phyloP scores from a whole-genome alignment of 257 asterid species.

The Eucommia ulmoides region DNA sequence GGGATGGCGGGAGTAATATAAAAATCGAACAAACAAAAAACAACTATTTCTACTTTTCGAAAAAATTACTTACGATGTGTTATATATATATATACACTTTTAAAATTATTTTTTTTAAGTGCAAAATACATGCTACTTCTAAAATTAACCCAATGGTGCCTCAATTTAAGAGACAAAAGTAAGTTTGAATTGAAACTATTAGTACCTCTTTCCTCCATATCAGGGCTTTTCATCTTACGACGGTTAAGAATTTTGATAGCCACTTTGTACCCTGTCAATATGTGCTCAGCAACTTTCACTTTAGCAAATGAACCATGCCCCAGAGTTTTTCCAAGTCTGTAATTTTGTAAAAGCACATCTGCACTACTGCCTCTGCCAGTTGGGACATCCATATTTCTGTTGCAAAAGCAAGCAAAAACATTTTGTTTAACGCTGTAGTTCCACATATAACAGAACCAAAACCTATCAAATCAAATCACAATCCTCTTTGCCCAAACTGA shows the following conservation, averaged over 20 bases:
- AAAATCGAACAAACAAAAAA: background rate
- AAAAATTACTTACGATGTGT: background rate
- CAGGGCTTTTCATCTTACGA: conserved; percentile 67
- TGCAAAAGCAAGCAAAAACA: conserved; percentile 1
- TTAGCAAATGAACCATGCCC: conserved; percentile 97
- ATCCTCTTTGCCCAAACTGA: too few relatives aligned
- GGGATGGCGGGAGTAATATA: background rate
- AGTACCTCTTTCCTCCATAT: conserved; percentile 91
- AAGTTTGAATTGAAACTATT: too few relatives aligned
- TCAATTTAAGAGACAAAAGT: too few relatives aligned
- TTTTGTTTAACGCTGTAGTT: too few relatives aligned
- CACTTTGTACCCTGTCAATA: conserved; percentile 78
- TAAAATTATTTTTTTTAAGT: conserved; percentile 7
- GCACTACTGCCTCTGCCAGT: conserved; percentile 21
- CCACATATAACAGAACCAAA: too few relatives aligned
- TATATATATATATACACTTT: background rate
- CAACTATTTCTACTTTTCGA: background rate
- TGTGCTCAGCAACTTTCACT: conserved; percentile 91
- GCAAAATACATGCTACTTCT: too few relatives aligned
- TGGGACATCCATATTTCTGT: conserved; percentile 47
- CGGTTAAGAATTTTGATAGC: conserved; percentile 93
- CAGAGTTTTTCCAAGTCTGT: conserved; percentile 83
- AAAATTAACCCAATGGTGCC: too few relatives aligned
- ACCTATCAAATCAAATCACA: too few relatives aligned
- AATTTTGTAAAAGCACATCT: conserved; percentile 45